These are phyloP conservation scores for Meripilus lineatus DNA, from an alignment of 1,284 basidiomycete genomes.

Conservation along the genomic window DNA sequence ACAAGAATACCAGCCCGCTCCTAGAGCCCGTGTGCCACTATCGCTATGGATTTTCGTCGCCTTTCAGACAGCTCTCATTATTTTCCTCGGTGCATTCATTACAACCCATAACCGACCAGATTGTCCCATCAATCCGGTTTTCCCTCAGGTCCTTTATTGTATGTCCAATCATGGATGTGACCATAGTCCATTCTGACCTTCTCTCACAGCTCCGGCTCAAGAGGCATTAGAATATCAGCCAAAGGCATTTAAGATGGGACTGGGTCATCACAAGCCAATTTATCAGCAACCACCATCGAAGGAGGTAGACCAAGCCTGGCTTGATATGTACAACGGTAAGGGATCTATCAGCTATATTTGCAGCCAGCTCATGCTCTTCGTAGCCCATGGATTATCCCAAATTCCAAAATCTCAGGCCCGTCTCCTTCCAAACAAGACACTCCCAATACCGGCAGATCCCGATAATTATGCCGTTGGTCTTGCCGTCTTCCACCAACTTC, in stretches of 20 bases:
- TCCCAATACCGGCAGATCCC: conserved; percentile 6
- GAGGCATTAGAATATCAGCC: conserved; percentile 4
- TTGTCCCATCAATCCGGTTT: conserved; percentile 1
- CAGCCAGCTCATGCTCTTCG: background rate
- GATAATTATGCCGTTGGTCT: conserved; percentile 5
- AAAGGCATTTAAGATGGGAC: background rate
- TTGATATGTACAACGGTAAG: conserved; percentile 9
- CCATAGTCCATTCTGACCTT: background rate
- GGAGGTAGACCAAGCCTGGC: conserved; percentile 10
- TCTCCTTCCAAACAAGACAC: conserved; percentile 8
- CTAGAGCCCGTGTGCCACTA: too few relatives aligned
- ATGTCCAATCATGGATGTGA: background rate
- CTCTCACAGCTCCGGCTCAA: conserved; percentile 3
- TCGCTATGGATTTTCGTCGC: too few relatives aligned
- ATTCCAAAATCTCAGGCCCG: conserved; percentile 9
- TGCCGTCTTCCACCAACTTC: conserved; percentile 10
- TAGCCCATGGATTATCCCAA: conserved; percentile 7
- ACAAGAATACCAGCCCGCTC: too few relatives aligned
- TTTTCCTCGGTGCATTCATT: too few relatives aligned
- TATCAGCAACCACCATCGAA: conserved; percentile 6
- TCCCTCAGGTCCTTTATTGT: background rate
- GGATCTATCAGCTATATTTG: background rate
- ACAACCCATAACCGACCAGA: too few relatives aligned
- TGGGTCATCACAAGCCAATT: background rate
- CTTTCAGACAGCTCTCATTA: too few relatives aligned